Conservation (phyloP, 257 asterid genomes). For the Solanum chilense region DNA sequence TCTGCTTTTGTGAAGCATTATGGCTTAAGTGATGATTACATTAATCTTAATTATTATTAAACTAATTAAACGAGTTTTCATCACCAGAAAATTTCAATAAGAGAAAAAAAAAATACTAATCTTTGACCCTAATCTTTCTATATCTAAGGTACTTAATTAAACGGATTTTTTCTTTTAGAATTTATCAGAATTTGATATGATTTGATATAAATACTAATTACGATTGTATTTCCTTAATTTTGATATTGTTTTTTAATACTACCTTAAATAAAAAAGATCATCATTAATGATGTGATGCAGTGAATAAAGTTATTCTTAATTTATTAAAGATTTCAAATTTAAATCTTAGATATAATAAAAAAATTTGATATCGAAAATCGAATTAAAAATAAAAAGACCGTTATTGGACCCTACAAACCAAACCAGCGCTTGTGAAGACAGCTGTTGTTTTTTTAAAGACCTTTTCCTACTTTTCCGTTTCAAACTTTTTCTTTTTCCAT, state of each 20-base stretch:
- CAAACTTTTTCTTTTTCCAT: background rate
- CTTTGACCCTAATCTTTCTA: background rate
- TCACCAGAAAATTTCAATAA: background rate
- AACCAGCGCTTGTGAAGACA: background rate
- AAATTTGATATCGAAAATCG: rapidly evolving
- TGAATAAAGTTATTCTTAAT: too few species aligned
- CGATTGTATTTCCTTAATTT: background rate
- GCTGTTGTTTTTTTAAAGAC: background rate
- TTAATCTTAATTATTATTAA: background rate
- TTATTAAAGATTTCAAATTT: too few species aligned
- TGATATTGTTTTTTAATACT: too few species aligned
- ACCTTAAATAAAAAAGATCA: too few species aligned
- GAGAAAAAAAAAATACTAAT: background rate
- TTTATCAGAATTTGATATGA: background rate
- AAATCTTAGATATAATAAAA: too few species aligned
- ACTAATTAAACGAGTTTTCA: background rate
- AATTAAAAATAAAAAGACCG: background rate
- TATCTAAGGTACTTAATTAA: background rate
- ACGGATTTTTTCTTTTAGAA: background rate
- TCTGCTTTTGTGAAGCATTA: background rate
- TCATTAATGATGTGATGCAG: too few species aligned
- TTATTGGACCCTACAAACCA: background rate
- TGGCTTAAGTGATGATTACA: background rate
- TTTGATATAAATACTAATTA: background rate
- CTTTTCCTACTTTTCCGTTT: background rate